Base-by-base conservation (phyloP, 2,329 filamentous ascomycete species). In the Fusarium cicatricum region DNA sequence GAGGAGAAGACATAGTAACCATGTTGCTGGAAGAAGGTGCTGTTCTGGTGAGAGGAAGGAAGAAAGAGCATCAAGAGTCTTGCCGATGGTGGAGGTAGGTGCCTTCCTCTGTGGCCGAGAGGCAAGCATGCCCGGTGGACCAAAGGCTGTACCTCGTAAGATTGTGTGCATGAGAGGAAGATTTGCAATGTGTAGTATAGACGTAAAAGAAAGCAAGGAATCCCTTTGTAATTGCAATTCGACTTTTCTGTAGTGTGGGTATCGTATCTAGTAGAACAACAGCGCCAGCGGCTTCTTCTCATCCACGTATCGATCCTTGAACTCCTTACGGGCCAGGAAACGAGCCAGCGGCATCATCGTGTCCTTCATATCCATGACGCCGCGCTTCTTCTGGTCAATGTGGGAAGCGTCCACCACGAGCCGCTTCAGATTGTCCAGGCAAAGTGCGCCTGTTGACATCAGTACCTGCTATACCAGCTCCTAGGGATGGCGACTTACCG, bases 281-380 rank as follows among this genome's bases (percentile, higher is more conserved):
- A 91, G 70, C 41, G 82, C 82, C 67, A 90, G 66, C 65, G 84
- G 75, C 66, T 80, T 82, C 65, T 85, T 82, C 53, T 82, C 78
- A 47, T 82, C 82, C 19, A 75, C 79, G 69, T 92, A 96, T 60
- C 87, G 82, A 44, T 86, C 85, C 73, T 87, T 89, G 65, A 97
- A 83, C 67, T 91, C 87, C 14, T 85, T 78, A 50, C 86, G 82
- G 29, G 88, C 84, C 44, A 99, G 78, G 71, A 96, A 86, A 58
- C 86, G 84, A 39, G 91, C 84, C 41, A 98, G 82, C 7, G 92
- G 91, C 69, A 92, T 82, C 78, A 93, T 89, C 0, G 91, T 91
- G 58, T 99, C 95, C 74, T 90, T 92, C 91, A 98, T 97, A 71
- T 98, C 95, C 74, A 97, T 86, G 61, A 99, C 86, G 0, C 92